Conservation (phyloP, 768 basidiomycete species). For the Suillus lakei region DNA sequence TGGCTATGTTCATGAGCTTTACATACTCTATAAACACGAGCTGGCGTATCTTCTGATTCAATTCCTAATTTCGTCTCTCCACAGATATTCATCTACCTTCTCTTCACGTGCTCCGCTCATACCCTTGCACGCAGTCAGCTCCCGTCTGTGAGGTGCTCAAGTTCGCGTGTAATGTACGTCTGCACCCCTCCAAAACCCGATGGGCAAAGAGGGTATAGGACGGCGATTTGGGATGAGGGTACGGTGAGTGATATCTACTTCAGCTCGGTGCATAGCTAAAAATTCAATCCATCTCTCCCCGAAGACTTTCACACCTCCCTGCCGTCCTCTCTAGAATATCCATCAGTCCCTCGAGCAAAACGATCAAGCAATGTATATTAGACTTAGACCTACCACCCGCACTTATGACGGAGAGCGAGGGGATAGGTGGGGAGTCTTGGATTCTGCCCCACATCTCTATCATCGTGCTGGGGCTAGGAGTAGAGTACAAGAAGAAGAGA, state of each 20-base stretch:
- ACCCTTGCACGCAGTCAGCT: conserved; percentile 55
- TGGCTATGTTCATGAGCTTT: neutral
- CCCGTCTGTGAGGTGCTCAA: conserved; percentile 54
- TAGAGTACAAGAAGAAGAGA: no score
- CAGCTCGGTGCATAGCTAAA: neutral
- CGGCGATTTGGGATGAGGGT: conserved; percentile 66
- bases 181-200: conserved; percentile 43
- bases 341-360: conserved; percentile 58
- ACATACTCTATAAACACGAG: neutral
- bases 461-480: no score
- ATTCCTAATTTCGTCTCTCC: neutral
- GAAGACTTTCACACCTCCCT: conserved; percentile 39
- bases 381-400: conserved; percentile 48
- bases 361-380: conserved; percentile 53
- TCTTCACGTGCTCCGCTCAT: conserved; percentile 46
- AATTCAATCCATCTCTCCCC: conserved; percentile 11
- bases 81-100: neutral
- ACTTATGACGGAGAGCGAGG: conserved; percentile 46
- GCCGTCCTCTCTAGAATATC: neutral
- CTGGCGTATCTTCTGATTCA: neutral
- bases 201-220: conserved; percentile 16
- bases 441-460: neutral
- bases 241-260: conserved; percentile 18
- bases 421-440: neutral
- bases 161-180: conserved; percentile 43